phyloP scores from a whole-genome alignment of 805 yeast genomes.

The Starmerella vitae region DNA sequence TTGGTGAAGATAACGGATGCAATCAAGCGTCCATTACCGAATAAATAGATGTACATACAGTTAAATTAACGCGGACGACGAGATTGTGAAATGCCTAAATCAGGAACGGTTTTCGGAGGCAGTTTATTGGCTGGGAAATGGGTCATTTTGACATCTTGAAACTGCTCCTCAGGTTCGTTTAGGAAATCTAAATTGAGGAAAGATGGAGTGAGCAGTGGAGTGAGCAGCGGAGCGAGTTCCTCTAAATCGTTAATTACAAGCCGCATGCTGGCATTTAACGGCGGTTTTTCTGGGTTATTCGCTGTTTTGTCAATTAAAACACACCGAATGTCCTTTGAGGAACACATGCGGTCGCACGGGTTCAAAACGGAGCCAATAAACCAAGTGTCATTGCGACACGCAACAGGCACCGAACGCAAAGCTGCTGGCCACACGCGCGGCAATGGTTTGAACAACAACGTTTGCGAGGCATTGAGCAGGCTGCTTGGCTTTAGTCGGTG shows the following conservation, averaged over 20 bases:
- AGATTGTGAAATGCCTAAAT: no score
- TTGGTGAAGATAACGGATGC: constrained; percentile 71
- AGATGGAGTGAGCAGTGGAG: neutral
- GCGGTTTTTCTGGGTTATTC: neutral
- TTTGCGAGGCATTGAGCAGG: constrained; percentile 7
- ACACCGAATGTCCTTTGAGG: constrained; percentile 4
- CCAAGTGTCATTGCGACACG: constrained; percentile 15
- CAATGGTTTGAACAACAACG: constrained; percentile 21
- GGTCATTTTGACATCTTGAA: no score
- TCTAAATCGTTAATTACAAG: constrained; percentile 1
- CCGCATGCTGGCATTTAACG: no score
- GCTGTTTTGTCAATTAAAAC: constrained; percentile 7
- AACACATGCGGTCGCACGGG: constrained; percentile 18
- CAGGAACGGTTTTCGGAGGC: no score
- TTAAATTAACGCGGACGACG: no score
- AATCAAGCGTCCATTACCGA: constrained; percentile 28
- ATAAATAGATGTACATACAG: no score
- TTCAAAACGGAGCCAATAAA: constrained; percentile 19
- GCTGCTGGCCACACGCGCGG: constrained; percentile 21
- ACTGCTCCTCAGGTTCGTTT: no score
- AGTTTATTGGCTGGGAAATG: no score
- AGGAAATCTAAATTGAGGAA: no score
- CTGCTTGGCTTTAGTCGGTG: constrained; percentile 11
- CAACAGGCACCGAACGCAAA: constrained; percentile 12
- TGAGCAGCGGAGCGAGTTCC: constrained; percentile 29